Evolutionary conservation across 2,329 filamentous ascomycete genomes (phyloP), one percentile per base, ranked within the genome.

Genomic region (Trichophyton benhamiae): DNA sequence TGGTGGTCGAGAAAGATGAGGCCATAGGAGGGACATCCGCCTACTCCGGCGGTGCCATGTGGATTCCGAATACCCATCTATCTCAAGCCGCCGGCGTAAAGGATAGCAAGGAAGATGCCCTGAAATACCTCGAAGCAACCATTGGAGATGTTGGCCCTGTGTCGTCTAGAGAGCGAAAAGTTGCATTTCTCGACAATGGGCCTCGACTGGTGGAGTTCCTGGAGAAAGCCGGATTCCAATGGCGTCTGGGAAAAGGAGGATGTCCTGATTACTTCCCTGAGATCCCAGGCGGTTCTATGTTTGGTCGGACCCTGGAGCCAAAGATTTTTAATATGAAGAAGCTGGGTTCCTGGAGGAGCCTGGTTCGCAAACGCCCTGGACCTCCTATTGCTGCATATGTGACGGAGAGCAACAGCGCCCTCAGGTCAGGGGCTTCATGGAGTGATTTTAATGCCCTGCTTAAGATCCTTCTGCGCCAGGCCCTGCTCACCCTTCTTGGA

Each of bases 191-290:
- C 1, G 65, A 69, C 17, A 65, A 70, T 13, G 72, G 67, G 0
- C 72, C 72, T 0, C 48, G 64, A 60, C 72, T 75, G 70, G 65
- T 72, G 15, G 59, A 62, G 27, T 75, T 66, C 42, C 65, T 75
- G 11, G 64, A 67, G 59, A 55, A 64, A 6, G 15, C 20, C 3
- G 60, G 60, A 2, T 61, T 70, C 59, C 42, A 63, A 4, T 74
- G 69, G 69, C 59, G 46, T n/a, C 33, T 17, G 7, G 59, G 61
- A 13, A 66, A 64, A 13, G 59, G 60, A 6, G 65, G 64, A 3
- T 71, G 70, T 64, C 71, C 72, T 2, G 72, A 74, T 64, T 74
- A 74, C 61, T 71, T 69, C 59, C 68, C 68, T 25, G 58, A 67
- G 22, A 49, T 62, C 8, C 64, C 66, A 1, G 70, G 70, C 11